Conservation (phyloP, 208 protist species). For the Leishmania guyanensis region DNA sequence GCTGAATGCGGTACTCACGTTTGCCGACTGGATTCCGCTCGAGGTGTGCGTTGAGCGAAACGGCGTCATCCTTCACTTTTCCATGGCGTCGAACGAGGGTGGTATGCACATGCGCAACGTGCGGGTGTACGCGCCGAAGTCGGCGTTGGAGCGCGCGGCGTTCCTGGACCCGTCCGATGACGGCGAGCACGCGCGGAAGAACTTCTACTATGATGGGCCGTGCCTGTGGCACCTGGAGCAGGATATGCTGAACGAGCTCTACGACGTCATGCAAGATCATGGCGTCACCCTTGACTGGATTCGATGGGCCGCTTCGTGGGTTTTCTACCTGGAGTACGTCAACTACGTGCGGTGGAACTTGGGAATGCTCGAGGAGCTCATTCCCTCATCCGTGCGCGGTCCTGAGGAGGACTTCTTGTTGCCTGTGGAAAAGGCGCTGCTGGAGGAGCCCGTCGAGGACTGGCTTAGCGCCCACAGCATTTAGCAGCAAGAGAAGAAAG, state of each 20-base stretch:
- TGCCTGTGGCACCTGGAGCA: conserved; percentile 86
- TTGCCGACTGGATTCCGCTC: conserved; percentile 77
- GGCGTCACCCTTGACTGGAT: conserved; percentile 73
- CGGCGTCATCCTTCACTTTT: conserved; percentile 79
- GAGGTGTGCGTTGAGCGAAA: conserved; percentile 78
- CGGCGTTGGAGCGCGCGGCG: conserved; percentile 18
- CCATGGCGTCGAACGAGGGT: conserved; percentile 67
- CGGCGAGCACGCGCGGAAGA: conserved; percentile 49
- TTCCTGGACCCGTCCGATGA: conserved; percentile 51
- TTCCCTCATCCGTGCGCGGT: conserved; percentile 50
- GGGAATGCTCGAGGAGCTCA: conserved; percentile 67
- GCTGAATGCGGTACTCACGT: conserved; percentile 68
- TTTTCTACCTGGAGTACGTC: conserved; percentile 80
- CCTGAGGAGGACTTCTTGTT: conserved; percentile 75
- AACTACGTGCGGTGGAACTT: conserved; percentile 64
- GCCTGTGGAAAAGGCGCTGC: conserved; percentile 40
- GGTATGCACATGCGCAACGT: conserved; percentile 90
- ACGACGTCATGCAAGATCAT: conserved; percentile 89
- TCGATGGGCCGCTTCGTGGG: conserved; percentile 76
- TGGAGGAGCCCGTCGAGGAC: conserved; percentile 64
- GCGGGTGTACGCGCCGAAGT: conserved; percentile 56
- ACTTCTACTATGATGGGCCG: conserved; percentile 84
- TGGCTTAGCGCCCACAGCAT: conserved; percentile 39
- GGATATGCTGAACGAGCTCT: conserved; percentile 82
- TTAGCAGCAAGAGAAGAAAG: not conserved